Base-by-base conservation (phyloP, 768 basidiomycete genomes). In the Suillus tomentosus region DNA sequence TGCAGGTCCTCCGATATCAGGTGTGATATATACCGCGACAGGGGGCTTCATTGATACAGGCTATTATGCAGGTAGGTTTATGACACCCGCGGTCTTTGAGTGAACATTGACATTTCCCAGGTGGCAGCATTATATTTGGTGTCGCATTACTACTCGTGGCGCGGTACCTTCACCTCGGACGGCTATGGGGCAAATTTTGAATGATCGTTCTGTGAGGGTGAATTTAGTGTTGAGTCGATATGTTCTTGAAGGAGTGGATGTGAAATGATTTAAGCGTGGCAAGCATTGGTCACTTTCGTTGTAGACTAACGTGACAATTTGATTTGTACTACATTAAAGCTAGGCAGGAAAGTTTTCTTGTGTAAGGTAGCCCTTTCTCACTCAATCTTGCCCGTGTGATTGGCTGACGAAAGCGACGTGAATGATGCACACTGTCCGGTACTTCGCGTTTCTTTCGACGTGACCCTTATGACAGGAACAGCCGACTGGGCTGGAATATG, bases 1-100 rank as follows among this genome's bases (percentile, higher is more conserved):
- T 3, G 81, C 79, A 0, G 91, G 91, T 0, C 88, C 89, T 2
- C 91, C 91, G 0, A 88, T 91, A 65, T 89, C 89, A 6, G 91
- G 91, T 1, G 86, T 86, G 0, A 89, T 92, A 66, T 80, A 82
- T 62, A 72, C 71, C 0, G 78, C 81, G 1, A 84, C 86, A 2
- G 82, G 81, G 2, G 80, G 81, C 0, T 93, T 73, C 45, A 31
- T 56, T 37, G 66, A 1, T 7, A 70, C 76, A 0, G 74, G 77
- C 11, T 76, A 67, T 63, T 88, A 82, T 65, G 85, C 85, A 43
- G 76, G 77, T 70, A 34, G 59, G 71, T 62, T 22, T 51, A 42
- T 48, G 40, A 19, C 24, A 24, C 42, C 47, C 14, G 39, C 1
- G 53, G 31, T 24, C 48, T 13, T 50, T 45, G 37, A 27, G 15